Evolutionary conservation across 805 yeast species (phyloP).

Genomic region (Candida germanica): DNA sequence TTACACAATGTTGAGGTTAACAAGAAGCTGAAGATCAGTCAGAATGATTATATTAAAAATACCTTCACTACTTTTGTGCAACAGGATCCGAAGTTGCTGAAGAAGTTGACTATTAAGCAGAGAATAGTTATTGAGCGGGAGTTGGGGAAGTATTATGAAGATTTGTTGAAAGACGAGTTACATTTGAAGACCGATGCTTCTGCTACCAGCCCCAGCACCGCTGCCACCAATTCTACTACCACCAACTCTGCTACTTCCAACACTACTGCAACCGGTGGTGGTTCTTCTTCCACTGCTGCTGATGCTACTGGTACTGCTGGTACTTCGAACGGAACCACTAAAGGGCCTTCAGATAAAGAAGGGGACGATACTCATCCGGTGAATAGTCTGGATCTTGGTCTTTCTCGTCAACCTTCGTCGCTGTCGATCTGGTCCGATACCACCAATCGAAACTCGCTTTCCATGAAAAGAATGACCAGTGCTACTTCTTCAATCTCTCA

Average conservation of each 20-base stretch:
- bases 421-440: conserved; percentile 40
- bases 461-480: conserved; percentile 28
- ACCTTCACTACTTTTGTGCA: conserved; percentile 41
- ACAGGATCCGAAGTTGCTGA: conserved; percentile 24
- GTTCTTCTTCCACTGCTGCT: background rate
- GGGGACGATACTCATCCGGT: too few relatives aligned
- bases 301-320: background rate
- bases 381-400: conserved; percentile 1
- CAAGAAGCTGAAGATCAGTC: conserved; percentile 37
- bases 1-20: conserved; percentile 53
- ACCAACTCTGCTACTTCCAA: background rate
- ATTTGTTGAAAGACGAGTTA: conserved; percentile 35
- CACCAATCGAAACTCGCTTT: conserved; percentile 20
- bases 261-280: background rate
- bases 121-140: conserved; percentile 44
- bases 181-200: conserved; percentile 27
- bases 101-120: conserved; percentile 33
- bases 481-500: conserved; percentile 29
- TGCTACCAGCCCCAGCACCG: background rate
- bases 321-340: background rate
- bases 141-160: conserved; percentile 44
- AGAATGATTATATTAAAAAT: conserved; percentile 40
- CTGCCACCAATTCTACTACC: background rate
- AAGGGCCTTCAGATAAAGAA: too few relatives aligned
- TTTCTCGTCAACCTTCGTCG: conserved; percentile 24